Conservation (phyloP, 2,329 filamentous ascomycete species). For the Leptographium wingfieldii region DNA sequence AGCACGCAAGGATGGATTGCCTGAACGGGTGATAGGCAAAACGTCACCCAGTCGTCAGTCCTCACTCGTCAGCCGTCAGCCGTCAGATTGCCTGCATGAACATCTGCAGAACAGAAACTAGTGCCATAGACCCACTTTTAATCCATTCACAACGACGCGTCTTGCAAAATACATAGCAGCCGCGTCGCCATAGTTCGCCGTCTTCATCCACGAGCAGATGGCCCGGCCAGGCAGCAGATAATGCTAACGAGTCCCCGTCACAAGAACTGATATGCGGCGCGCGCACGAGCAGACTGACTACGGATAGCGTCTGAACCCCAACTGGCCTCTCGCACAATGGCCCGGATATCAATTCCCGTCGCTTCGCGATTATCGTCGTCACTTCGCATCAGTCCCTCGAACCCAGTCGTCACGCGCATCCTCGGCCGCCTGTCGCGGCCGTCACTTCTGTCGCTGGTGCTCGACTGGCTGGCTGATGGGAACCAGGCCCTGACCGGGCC, state of each 20-base stretch:
- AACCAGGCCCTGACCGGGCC: slow-evolving; percentile 49
- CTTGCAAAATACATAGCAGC: background rate
- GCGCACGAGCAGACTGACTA: no score
- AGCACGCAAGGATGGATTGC: no score
- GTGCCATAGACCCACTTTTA: background rate
- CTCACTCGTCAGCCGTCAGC: background rate
- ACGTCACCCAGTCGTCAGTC: no score
- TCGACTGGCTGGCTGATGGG: slow-evolving; percentile 64
- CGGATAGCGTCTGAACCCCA: no score
- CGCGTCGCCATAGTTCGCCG: background rate
- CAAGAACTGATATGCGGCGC: no score
- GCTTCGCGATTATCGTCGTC: slow-evolving; percentile 59
- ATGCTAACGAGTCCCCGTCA: no score
- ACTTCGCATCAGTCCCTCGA: slow-evolving; percentile 53
- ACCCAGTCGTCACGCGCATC: slow-evolving; percentile 50
- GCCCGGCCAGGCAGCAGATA: no score
- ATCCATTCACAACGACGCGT: background rate
- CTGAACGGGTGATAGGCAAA: no score
- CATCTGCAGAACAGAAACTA: background rate
- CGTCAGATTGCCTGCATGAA: background rate
- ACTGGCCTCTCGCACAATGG: slow-evolving; percentile 22
- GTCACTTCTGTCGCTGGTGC: slow-evolving; percentile 57
- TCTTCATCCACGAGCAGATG: background rate
- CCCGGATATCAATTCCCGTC: slow-evolving; percentile 54
- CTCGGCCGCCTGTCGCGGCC: slow-evolving; percentile 59